Percentiles rank a stretch among this genome's conserved stretches.
Evolutionary conservation across 441 rosid species (phyloP).

Genomic region (Corymbia calophylla): DNA sequence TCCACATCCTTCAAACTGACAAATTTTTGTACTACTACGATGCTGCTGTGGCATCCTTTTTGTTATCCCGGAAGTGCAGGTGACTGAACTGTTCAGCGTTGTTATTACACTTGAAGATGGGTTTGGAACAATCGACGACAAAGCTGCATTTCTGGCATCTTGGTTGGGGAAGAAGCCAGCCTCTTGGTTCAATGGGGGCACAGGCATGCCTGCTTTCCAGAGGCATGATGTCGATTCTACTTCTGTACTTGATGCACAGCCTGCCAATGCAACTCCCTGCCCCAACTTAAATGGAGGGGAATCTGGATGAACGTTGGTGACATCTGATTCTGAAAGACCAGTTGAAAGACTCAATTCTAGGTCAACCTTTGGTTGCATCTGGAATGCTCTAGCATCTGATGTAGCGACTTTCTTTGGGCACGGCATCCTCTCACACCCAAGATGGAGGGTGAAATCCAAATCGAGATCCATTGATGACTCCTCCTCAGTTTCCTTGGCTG

Average conservation of each 20-base stretch:
- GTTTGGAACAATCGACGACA: conserved; percentile 29
- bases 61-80: conserved; percentile 77
- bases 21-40: conserved; percentile 54
- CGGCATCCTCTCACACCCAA: conserved; percentile 51
- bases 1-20: conserved; percentile 93
- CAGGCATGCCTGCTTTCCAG: conserved; percentile 26
- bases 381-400: conserved; percentile 26
- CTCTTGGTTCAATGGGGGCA: conserved; percentile 30
- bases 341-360: conserved; percentile 77
- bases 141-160: conserved; percentile 26
- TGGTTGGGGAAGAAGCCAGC: conserved; percentile 38
- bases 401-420: conserved; percentile 28
- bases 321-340: conserved; percentile 58
- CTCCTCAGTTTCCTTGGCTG: conserved; percentile 83
- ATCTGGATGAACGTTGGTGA: conserved; percentile 42
- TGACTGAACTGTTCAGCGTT: conserved; percentile 67
- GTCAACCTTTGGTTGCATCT: conserved; percentile 45
- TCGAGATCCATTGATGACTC: conserved; percentile 85
- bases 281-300: conserved; percentile 30
- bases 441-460: conserved; percentile 76
- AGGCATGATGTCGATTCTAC: conserved; percentile 50
- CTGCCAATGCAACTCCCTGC: conserved; percentile 28
- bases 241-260: conserved; percentile 22
- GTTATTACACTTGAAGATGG: conserved; percentile 54
- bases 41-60: conserved; percentile 34